Evolutionary conservation across 257 asterid genomes (phyloP).

Genomic region (Solanum stenotomum): DNA sequence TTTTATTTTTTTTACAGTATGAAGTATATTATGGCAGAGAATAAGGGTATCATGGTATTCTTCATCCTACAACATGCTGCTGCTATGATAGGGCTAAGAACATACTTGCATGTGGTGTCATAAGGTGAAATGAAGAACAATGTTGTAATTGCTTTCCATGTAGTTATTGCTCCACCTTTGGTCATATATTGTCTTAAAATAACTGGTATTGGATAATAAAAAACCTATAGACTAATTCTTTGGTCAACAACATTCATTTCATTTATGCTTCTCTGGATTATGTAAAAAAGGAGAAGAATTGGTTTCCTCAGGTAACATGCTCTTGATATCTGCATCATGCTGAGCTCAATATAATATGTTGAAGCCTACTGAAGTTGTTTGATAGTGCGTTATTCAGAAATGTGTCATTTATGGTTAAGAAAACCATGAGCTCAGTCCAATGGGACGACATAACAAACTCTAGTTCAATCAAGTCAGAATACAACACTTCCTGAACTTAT

Average conservation of each 20-base stretch:
- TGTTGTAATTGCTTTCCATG: not conserved
- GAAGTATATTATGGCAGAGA: not conserved
- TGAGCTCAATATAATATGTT: not conserved
- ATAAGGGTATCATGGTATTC: not conserved
- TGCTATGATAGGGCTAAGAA: not conserved
- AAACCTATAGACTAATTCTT: not conserved
- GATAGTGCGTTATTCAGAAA: not conserved
- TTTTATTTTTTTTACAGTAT: not conserved
- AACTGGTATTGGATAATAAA: not conserved
- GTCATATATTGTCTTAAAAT: not conserved
- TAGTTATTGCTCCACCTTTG: not conserved
- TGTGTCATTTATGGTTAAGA: not conserved
- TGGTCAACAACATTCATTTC: not conserved
- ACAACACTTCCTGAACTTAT: not conserved
- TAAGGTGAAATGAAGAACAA: not conserved
- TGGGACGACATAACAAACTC: not conserved
- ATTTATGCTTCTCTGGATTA: not conserved
- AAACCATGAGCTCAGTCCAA: not conserved
- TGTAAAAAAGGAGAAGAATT: not conserved
- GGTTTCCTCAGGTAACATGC: not conserved
- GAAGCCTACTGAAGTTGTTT: not conserved
- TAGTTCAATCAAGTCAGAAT: not conserved
- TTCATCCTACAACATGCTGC: not conserved
- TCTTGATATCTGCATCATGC: not conserved
- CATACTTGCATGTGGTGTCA: not conserved